These are phyloP conservation scores for Athelia psychrophila DNA, from an alignment of 1,284 basidiomycete genomes.

Conservation along the genomic window DNA sequence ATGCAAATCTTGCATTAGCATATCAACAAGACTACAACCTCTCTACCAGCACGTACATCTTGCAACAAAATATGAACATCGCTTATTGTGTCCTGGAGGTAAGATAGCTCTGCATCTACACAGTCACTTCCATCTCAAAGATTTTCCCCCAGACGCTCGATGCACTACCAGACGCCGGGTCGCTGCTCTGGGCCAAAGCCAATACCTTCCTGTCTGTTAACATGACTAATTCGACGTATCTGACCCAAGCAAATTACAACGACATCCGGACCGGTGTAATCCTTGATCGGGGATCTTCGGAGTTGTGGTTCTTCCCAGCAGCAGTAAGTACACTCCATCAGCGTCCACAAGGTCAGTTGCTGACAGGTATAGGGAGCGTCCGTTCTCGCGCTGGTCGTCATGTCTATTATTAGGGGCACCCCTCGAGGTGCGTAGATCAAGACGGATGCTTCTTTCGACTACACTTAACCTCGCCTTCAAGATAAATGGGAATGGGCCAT, in stretches of 20 bases:
- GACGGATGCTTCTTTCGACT: too few species aligned
- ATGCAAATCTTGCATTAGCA: background rate
- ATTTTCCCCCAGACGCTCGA: background rate
- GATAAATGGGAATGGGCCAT: too few species aligned
- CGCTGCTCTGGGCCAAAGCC: background rate
- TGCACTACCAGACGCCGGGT: background rate
- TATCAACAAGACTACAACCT: background rate
- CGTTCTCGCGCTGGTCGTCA: too few species aligned
- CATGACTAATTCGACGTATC: background rate
- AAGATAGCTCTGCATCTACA: too few species aligned
- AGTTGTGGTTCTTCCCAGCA: background rate
- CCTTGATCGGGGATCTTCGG: background rate
- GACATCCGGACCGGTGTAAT: background rate
- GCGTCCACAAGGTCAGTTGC: too few species aligned
- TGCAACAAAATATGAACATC: background rate
- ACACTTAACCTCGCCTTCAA: too few species aligned
- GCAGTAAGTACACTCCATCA: too few species aligned
- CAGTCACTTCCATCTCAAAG: background rate
- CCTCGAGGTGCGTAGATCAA: too few species aligned
- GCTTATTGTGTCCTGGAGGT: background rate
- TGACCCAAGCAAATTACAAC: background rate
- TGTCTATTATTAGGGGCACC: too few species aligned
- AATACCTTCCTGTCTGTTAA: background rate
- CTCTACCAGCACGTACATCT: background rate
- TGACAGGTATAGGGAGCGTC: too few species aligned